These are phyloP conservation scores for Quercus alba DNA, from an alignment of 306 rosid species.

Conservation along the genomic window DNA sequence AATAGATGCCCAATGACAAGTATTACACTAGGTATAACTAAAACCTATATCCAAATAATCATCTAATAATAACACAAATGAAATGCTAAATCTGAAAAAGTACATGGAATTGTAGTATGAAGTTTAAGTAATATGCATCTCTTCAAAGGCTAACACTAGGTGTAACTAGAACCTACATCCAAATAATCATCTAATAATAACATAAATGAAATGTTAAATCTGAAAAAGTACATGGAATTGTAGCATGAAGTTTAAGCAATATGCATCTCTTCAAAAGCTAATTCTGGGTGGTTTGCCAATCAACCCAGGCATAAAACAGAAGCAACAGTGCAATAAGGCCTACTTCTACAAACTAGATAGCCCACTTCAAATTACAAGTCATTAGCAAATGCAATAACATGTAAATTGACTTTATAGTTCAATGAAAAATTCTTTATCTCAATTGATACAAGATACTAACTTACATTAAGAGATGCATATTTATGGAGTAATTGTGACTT, in stretches of 20 bases:
- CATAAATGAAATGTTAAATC: not conserved
- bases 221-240: not conserved
- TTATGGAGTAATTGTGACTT: conserved; percentile 83
- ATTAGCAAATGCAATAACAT: not conserved
- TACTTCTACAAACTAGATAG: not conserved
- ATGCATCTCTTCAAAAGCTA: not conserved
- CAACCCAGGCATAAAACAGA: not conserved
- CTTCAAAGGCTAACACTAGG: not conserved
- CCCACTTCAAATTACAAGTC: not conserved
- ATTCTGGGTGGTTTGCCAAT: not conserved
- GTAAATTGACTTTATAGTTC: not conserved
- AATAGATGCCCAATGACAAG: too few relatives aligned
- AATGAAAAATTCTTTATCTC: not conserved
- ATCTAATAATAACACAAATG: not conserved
- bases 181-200: too few relatives aligned
- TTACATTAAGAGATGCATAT: conserved; percentile 71
- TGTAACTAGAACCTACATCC: too few relatives aligned
- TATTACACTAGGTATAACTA: too few relatives aligned
- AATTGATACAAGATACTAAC: conserved; percentile 5
- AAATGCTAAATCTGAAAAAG: not conserved
- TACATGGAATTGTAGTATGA: not conserved
- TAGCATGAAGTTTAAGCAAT: not conserved
- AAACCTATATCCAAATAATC: too few relatives aligned
- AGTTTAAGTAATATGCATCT: not conserved
- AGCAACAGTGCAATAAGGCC: not conserved